Conservation (phyloP, 2,329 filamentous ascomycete species). For the Colletotrichum melonis region DNA sequence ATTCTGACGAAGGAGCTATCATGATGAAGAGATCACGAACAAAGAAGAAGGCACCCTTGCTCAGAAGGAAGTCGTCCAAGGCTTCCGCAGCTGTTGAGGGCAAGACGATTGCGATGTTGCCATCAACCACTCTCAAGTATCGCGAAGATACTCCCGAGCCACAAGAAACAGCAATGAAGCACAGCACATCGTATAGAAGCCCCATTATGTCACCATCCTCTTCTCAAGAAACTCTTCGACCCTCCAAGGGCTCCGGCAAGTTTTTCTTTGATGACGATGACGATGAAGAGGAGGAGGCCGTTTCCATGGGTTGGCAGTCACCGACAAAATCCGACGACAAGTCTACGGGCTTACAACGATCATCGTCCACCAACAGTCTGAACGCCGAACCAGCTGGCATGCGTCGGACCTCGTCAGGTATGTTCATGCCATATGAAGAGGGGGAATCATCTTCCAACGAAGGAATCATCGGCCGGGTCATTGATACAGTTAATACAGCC, state of each 20-base stretch:
- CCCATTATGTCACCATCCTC: constrained; percentile 76
- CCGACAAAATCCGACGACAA: constrained; percentile 36
- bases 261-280: constrained; percentile 71
- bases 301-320: constrained; percentile 37
- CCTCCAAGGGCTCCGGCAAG: constrained; percentile 73
- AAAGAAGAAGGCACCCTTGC: constrained; percentile 66
- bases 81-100: constrained; percentile 69
- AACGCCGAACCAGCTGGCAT: constrained; percentile 69
- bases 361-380: constrained; percentile 61
- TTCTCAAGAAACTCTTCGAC: constrained; percentile 84
- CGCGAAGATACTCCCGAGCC: constrained; percentile 80
- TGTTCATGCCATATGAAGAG: constrained; percentile 91
- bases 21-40: constrained; percentile 81
- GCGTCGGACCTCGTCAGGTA: constrained; percentile 84
- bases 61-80: constrained; percentile 55
- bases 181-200: constrained; percentile 62
- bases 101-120: constrained; percentile 89
- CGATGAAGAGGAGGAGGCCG: constrained; percentile 66
- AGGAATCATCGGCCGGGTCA: constrained; percentile 80
- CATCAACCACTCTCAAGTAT: constrained; percentile 89
- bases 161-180: constrained; percentile 71
- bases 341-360: constrained; percentile 53
- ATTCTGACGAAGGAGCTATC: constrained; percentile 80
- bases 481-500: constrained; percentile 82
- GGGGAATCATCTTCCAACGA: constrained; percentile 70